These are phyloP conservation scores for Lachnellula suecica DNA, from an alignment of 2,329 filamentous ascomycete genomes.

Conservation along the genomic window DNA sequence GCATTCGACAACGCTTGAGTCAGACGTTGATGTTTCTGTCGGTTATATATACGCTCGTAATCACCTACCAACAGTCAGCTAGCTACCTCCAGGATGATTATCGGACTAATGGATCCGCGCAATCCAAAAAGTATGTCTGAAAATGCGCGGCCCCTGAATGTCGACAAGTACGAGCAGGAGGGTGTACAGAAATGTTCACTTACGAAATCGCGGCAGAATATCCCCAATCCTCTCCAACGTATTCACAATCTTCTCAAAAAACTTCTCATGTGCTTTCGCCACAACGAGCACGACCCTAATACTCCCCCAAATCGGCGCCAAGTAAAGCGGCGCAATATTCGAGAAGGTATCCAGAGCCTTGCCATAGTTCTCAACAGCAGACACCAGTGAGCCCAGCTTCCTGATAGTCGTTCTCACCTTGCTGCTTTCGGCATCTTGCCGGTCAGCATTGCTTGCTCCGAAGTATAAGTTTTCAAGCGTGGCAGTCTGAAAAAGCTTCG, in stretches of 20 bases:
- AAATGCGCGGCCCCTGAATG: no score
- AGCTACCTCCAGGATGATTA: no score
- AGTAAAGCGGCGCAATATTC: conserved; percentile 7
- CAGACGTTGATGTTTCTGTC: conserved; percentile 13
- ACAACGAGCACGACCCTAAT: conserved; percentile 13
- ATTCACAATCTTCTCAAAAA: conserved; percentile 10
- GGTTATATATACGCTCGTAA: conserved; percentile 15
- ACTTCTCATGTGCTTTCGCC: conserved; percentile 3
- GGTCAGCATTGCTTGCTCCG: conserved; percentile 1
- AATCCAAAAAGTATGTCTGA: no score
- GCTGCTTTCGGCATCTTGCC: neutral
- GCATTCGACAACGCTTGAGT: conserved; percentile 11
- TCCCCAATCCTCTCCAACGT: conserved; percentile 13
- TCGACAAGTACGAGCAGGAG: neutral
- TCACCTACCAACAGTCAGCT: conserved; percentile 1
- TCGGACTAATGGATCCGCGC: no score
- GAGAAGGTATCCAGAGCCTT: conserved; percentile 13
- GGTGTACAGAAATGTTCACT: neutral
- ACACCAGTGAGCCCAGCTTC: conserved; percentile 8
- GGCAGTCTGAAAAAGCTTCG: neutral
- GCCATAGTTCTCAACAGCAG: conserved; percentile 10
- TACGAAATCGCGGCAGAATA: conserved; percentile 13
- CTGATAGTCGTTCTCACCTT: conserved; percentile 1
- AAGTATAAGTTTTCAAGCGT: conserved; percentile 9
- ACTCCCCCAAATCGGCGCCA: conserved; percentile 16